phyloP scores from a whole-genome alignment of 75 land plant species.

The Pseudotsuga menziesii region DNA sequence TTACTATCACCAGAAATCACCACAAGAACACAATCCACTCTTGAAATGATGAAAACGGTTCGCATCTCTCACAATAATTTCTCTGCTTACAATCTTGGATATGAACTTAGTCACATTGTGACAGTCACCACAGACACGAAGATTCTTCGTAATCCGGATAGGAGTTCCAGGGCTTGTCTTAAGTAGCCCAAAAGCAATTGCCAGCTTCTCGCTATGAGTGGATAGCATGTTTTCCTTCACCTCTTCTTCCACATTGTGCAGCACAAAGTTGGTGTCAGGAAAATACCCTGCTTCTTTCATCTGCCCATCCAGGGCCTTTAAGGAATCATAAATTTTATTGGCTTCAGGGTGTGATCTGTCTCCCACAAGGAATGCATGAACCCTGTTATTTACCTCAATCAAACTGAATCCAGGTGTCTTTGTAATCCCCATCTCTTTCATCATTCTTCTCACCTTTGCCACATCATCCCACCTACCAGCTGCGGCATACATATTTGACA shows the following conservation, averaged over 20 bases:
- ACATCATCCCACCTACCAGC: conserved; percentile 28
- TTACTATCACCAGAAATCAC: background rate
- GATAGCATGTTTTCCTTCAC: conserved; percentile 5
- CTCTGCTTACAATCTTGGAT: conserved; percentile 13
- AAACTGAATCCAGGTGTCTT: conserved; percentile 50
- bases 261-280: conserved; percentile 11
- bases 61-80: conserved; percentile 26
- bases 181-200: conserved; percentile 29
- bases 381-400: conserved; percentile 30
- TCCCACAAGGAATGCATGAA: conserved; percentile 44
- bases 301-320: conserved; percentile 11
- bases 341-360: conserved; percentile 24
- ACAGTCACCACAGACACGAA: conserved; percentile 19
- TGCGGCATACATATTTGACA: conserved; percentile 27
- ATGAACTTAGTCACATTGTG: conserved; percentile 17
- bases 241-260: conserved; percentile 8
- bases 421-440: conserved; percentile 21
- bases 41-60: conserved; percentile 24
- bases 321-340: conserved; percentile 6
- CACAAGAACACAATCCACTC: conserved; percentile 27
- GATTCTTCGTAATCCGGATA: conserved; percentile 14
- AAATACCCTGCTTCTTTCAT: conserved; percentile 17
- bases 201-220: conserved; percentile 23
- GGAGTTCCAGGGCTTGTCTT: conserved; percentile 21
- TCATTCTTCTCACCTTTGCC: conserved; percentile 18